A percentile compares a stretch with the other conserved stretches of the same genome.
phyloP scores from a whole-genome alignment of 2,329 filamentous ascomycete genomes.

The Epichloe bromicola region DNA sequence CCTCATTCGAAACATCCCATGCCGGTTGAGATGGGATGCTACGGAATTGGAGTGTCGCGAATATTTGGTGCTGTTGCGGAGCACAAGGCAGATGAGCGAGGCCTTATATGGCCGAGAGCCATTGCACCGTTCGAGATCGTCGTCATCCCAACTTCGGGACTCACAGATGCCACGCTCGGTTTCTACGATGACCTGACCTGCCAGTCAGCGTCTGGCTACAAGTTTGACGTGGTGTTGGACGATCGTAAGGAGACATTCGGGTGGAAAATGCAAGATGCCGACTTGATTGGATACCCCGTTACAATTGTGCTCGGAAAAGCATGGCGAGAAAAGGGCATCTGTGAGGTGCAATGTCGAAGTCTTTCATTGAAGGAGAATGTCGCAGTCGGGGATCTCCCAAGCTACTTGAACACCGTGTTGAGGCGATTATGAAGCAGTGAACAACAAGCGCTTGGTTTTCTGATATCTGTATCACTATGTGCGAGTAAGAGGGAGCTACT shows the following conservation, averaged over 20 bases:
- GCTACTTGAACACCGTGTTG: conserved; percentile 33
- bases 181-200: conserved; percentile 50
- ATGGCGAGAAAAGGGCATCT: conserved; percentile 45
- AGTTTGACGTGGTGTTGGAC: conserved; percentile 58
- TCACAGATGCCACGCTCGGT: conserved; percentile 34
- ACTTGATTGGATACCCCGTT: conserved; percentile 78
- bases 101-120: conserved; percentile 74
- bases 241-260: conserved; percentile 55
- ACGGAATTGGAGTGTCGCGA: conserved; percentile 86
- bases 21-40: conserved; percentile 84
- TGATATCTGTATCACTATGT: background rate
- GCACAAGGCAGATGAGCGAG: conserved; percentile 54
- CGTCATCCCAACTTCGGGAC: conserved; percentile 42
- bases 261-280: conserved; percentile 86
- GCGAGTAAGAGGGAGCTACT: background rate
- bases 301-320: conserved; percentile 63
- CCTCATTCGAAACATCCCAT: conserved; percentile 21
- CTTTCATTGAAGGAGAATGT: conserved; percentile 50
- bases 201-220: conserved; percentile 5
- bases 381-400: conserved; percentile 27
- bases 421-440: conserved; percentile 29
- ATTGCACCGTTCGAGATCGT: conserved; percentile 77
- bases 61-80: conserved; percentile 80
- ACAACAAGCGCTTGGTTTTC: background rate
- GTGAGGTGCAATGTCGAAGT: conserved; percentile 69